These are phyloP conservation scores for Botrytis deweyae DNA, from an alignment of 2,329 filamentous ascomycete genomes.

Conservation along the genomic window DNA sequence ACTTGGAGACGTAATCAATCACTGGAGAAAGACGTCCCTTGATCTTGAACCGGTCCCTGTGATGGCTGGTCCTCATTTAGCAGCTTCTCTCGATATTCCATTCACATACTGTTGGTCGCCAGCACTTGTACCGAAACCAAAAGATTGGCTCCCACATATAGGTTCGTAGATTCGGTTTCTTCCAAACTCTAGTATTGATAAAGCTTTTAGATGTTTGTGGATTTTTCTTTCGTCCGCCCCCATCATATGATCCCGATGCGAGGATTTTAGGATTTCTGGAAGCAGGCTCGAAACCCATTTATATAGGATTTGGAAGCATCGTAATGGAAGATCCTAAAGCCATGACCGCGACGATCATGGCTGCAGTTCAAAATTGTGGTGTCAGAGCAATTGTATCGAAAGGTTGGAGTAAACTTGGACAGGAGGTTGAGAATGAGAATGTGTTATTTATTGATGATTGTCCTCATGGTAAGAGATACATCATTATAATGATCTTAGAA, in stretches of 20 bases:
- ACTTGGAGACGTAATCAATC: conserved; percentile 73
- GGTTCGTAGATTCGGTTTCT: conserved; percentile 34
- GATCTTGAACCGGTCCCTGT: conserved; percentile 71
- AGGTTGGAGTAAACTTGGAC: conserved; percentile 71
- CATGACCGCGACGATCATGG: conserved; percentile 69
- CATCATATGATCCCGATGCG: conserved; percentile 50
- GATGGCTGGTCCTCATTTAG: conserved; percentile 71
- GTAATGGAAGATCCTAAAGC: conserved; percentile 64
- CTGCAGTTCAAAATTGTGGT: conserved; percentile 62
- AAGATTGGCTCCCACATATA: conserved; percentile 49
- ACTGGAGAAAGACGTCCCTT: conserved; percentile 66
- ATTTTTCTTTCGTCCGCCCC: conserved; percentile 71
- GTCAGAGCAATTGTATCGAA: conserved; percentile 71
- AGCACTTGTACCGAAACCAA: conserved; percentile 1
- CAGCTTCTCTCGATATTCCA: conserved; percentile 70
- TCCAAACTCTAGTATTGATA: not conserved
- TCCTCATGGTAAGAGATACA: conserved; percentile 53
- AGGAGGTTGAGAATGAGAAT: conserved; percentile 54
- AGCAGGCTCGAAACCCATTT: conserved; percentile 59
- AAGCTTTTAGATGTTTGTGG: conserved; percentile 59
- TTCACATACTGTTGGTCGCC: conserved; percentile 69
- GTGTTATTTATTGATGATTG: conserved; percentile 71
- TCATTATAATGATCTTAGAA: no score
- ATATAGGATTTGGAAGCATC: conserved; percentile 75
- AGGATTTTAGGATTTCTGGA: conserved; percentile 49